Evolutionary conservation across 2,329 filamentous ascomycete species (phyloP).

Genomic region (Pseudocercospora pini-densiflorae): DNA sequence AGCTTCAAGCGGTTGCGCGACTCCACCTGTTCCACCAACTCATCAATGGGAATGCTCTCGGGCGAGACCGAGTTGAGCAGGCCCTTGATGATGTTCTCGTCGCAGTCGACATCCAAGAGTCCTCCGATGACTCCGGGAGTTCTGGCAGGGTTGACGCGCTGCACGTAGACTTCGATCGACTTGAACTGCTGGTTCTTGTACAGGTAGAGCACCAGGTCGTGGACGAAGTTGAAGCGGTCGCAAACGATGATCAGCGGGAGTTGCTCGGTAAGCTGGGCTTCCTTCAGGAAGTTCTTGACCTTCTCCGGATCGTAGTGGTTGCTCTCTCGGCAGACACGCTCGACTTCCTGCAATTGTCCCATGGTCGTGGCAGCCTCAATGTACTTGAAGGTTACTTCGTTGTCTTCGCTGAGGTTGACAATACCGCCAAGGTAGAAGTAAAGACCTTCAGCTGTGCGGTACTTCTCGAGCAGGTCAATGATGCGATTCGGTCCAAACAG

Average conservation of each 20-base stretch:
- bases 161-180: slow-evolving; percentile 97
- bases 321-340: slow-evolving; percentile 95
- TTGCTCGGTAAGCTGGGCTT: slow-evolving; percentile 89
- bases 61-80: slow-evolving; percentile 84
- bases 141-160: slow-evolving; percentile 89
- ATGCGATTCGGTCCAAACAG: slow-evolving; percentile 84
- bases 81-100: slow-evolving; percentile 94
- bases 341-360: slow-evolving; percentile 92
- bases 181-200: slow-evolving; percentile 99
- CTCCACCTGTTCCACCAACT: slow-evolving; percentile 94
- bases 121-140: slow-evolving; percentile 94
- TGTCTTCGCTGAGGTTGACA: slow-evolving; percentile 93
- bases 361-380: slow-evolving; percentile 96
- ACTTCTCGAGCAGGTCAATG: slow-evolving; percentile 95
- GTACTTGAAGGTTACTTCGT: slow-evolving; percentile 98
- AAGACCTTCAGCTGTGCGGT: slow-evolving; percentile 93
- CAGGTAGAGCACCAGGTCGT: slow-evolving; percentile 92
- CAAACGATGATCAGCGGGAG: slow-evolving; percentile 97
- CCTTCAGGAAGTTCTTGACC: slow-evolving; percentile 99
- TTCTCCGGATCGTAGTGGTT: slow-evolving; percentile 80
- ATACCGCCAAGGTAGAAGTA: slow-evolving; percentile 99
- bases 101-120: slow-evolving; percentile 93
- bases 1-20: slow-evolving; percentile 94
- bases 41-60: slow-evolving; percentile 86
- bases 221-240: slow-evolving; percentile 99